Evolutionary conservation across 1,139 yeast species (phyloP), one percentile per base, ranked within the genome.

Genomic region (Debaryomyces coudertii): DNA sequence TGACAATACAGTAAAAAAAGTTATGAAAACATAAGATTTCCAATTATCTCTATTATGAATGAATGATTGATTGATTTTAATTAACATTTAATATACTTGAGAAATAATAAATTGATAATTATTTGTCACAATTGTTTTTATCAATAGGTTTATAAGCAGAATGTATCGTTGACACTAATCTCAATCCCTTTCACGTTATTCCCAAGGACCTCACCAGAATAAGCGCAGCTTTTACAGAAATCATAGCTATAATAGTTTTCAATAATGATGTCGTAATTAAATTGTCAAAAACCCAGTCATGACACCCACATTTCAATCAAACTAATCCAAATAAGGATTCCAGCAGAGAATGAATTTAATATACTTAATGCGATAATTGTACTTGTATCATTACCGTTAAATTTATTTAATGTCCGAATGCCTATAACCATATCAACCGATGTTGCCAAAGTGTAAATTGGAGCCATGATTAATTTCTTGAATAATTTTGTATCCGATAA

Each of bases 191-290:
- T n/a, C n/a, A n/a, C n/a, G n/a, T n/a, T n/a, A n/a, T 68, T 69
- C 16, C 76, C 76, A 18, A 71, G 55, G 7, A 71, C 51, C 74
- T 68, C 76, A 71, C 71, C 36, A 71, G 55, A 16, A 65, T 49
- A 53, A 70, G 51, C 1, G 75, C 78, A 2, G 60, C 57, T 8
- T 68, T 43, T 2, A 70, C 53, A 1, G 66, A 55, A 11, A 54
- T 22, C 36, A 67, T 35, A 1, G 66, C 65, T 2, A 52, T 37
- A 2, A 36, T 14, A 2, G 68, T 57, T 41, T 59, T 62, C n/a
- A 54, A 15, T 34, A 51, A 20, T 1, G 61, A 44, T 6, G 67
- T 62, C 18, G 47, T 46, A 7, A 59, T 58, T 35, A 69, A 60
- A 15, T 50, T 28, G 14, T 71, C 73, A 45, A 53, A 58, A n/a